Evolutionary conservation across 2,329 filamentous ascomycete genomes (phyloP), one percentile per base, ranked within the genome.

Genomic region (Diaporthe sp.): DNA sequence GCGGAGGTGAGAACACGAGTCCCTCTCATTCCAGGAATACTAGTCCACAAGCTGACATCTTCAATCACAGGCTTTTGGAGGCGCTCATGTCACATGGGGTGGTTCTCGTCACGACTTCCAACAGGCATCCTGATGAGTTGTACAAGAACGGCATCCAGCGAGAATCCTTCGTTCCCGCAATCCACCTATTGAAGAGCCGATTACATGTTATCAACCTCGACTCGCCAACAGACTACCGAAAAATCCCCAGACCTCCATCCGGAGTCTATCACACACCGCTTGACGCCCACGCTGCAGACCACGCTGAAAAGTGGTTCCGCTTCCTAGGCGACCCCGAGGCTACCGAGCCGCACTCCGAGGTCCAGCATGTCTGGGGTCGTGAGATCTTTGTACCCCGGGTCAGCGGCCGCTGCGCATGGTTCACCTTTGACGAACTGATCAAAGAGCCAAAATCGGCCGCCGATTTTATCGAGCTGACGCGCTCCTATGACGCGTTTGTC

Each of bases 91-190:
- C 94, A 5, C 96, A 98, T 81, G 97, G 97, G n/a, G 95, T 98
- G 3, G 96, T 98, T 22, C 89, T 99, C 71, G 94, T 99, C 44
- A 98, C 97, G 9, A 99, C 97, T 0, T 98, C 95, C 10, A 99
- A 99, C 84, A 91, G 97, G n/a, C 96, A 98, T 80, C 97, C 97
- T 0, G 93, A 97, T 81, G 96, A 99, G 76, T 90, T 99, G 10
- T 99, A 99, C 88, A 98, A 97, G 85, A 99, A 99, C 83, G 97
- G 97, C 74, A 96, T 99, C 78, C 97, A 99, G 86, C 93, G 97
- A 75, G 93, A 98, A 79, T 98, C 95, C 9, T 99, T 99, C 83
- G 91, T 99, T 69, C 97, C 97, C 0, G 98, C 96, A 79, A 99
- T 99, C 82, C 93, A 96, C 77, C 92, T 99, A 5, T 92, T 99